Percentiles rank a stretch among this genome's conserved stretches.
These are phyloP conservation scores for Naumovozyma baii DNA, from an alignment of 805 yeast species.

Conservation along the genomic window DNA sequence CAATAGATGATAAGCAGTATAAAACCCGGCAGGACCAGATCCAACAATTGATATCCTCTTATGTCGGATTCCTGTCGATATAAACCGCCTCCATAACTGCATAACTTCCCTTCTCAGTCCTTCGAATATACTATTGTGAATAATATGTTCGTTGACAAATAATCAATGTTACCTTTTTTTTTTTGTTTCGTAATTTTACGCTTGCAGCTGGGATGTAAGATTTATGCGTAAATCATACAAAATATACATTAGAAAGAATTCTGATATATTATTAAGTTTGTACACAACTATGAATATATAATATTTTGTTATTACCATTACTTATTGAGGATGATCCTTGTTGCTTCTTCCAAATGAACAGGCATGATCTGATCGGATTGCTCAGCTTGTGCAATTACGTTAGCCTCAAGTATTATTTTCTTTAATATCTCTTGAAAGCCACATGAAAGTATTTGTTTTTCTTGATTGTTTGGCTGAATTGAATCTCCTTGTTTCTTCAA, in stretches of 20 bases:
- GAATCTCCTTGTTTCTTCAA: not conserved
- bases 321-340: slow-evolving; percentile 12
- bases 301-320: too few species aligned
- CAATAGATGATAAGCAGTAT: slow-evolving; percentile 68
- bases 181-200: too few species aligned
- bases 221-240: too few species aligned
- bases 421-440: slow-evolving; percentile 10
- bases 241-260: too few species aligned
- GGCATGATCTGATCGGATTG: slow-evolving; percentile 37
- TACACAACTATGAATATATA: too few species aligned
- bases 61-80: not conserved
- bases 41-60: slow-evolving; percentile 66
- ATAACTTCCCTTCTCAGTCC: not conserved
- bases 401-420: slow-evolving; percentile 32
- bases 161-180: too few species aligned
- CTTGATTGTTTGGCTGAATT: slow-evolving; percentile 8
- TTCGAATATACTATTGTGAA: too few species aligned
- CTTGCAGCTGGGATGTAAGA: too few species aligned
- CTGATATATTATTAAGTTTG: too few species aligned
- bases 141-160: too few species aligned
- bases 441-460: slow-evolving; percentile 9
- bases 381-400: slow-evolving; percentile 31
- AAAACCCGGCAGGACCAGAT: slow-evolving; percentile 94
- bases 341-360: slow-evolving; percentile 34
- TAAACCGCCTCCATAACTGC: not conserved